These are phyloP conservation scores for Sapria himalayana DNA, from an alignment of 345 rosid species.

Conservation along the genomic window DNA sequence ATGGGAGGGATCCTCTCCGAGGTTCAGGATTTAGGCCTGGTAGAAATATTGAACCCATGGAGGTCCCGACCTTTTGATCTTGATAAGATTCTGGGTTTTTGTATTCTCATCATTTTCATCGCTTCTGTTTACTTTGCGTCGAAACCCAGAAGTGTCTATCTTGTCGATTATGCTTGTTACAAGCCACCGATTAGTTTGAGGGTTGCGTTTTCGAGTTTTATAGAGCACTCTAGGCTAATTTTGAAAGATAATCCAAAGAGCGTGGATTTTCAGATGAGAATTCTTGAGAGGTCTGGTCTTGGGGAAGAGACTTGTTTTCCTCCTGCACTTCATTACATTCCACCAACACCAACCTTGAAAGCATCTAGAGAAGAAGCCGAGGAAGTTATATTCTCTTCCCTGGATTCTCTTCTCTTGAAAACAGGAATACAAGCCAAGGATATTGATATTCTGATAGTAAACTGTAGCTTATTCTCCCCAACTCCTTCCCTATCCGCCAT, in stretches of 20 bases:
- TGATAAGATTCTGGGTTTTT: slow-evolving; percentile 9
- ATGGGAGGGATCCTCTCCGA: slow-evolving; percentile 7
- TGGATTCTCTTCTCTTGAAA: slow-evolving; percentile 22
- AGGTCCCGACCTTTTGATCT: slow-evolving; percentile 11
- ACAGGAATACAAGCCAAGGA: slow-evolving; percentile 16
- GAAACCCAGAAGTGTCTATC: slow-evolving; percentile 17
- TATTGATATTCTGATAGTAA: slow-evolving; percentile 36
- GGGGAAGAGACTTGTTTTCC: slow-evolving; percentile 40
- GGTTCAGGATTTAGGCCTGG: slow-evolving; percentile 10
- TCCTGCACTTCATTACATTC: slow-evolving; percentile 19
- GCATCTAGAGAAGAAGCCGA: slow-evolving; percentile 21
- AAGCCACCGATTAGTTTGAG: slow-evolving; percentile 27
- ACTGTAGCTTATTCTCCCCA: slow-evolving; percentile 31
- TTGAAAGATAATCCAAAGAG: slow-evolving; percentile 22
- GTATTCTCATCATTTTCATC: slow-evolving; percentile 7
- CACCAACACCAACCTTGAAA: slow-evolving; percentile 20
- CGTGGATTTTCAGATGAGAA: slow-evolving; percentile 26
- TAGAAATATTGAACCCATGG: slow-evolving; percentile 9
- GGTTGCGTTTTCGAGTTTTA: slow-evolving; percentile 24
- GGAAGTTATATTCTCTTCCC: slow-evolving; percentile 23
- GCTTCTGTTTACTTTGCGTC: slow-evolving; percentile 13
- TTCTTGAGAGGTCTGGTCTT: slow-evolving; percentile 31
- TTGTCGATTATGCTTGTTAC: slow-evolving; percentile 40
- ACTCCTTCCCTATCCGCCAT: slow-evolving; percentile 41
- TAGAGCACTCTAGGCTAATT: slow-evolving; percentile 24